These are phyloP conservation scores for Coffea canephora DNA, from an alignment of 257 asterid species.

Conservation along the genomic window DNA sequence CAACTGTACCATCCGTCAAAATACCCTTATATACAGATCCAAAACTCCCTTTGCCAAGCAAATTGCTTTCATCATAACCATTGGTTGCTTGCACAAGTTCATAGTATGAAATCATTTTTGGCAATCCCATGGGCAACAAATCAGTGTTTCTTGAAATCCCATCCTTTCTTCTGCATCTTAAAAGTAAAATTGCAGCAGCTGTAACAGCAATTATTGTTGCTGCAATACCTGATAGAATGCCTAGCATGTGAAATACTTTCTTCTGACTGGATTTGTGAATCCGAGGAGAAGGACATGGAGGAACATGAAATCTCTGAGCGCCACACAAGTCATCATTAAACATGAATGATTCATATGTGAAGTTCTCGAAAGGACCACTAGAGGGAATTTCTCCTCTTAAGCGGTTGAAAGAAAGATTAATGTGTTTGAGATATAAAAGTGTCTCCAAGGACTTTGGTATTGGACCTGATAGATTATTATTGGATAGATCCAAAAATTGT, in stretches of 20 bases:
- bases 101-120: too few relatives aligned
- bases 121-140: too few relatives aligned
- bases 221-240: background rate
- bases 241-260: background rate
- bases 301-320: slow-evolving; percentile 17
- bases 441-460: slow-evolving; percentile 32
- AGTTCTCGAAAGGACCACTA: slow-evolving; percentile 16
- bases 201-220: too few relatives aligned
- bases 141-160: too few relatives aligned
- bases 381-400: slow-evolving; percentile 31
- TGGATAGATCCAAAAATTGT: slow-evolving; percentile 30
- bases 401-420: slow-evolving; percentile 24
- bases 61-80: too few relatives aligned
- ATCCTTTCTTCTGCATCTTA: too few relatives aligned
- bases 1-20: slow-evolving; percentile 15
- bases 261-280: slow-evolving; percentile 5
- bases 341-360: slow-evolving; percentile 27
- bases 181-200: too few relatives aligned
- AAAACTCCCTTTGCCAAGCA: too few relatives aligned
- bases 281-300: background rate
- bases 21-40: slow-evolving; percentile 30
- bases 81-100: too few relatives aligned
- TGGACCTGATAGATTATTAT: slow-evolving; percentile 30
- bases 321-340: slow-evolving; percentile 19
- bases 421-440: slow-evolving; percentile 21